These are phyloP conservation scores for Penicillium concentricum DNA, from an alignment of 2,329 filamentous ascomycete genomes.

Conservation along the genomic window DNA sequence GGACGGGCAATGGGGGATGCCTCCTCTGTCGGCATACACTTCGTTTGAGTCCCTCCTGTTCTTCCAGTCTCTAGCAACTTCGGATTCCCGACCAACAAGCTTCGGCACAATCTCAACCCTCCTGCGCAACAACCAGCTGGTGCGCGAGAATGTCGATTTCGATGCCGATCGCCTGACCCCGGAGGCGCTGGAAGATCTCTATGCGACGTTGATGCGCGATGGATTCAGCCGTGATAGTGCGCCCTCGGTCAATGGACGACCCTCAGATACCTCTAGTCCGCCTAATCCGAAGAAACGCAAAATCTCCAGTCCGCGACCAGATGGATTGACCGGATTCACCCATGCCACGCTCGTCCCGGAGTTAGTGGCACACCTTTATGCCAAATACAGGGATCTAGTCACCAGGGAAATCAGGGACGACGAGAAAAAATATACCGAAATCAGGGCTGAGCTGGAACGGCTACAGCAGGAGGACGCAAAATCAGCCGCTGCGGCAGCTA, in stretches of 20 bases:
- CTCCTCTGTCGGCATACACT: constrained; percentile 67
- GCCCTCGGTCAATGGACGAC: constrained; percentile 24
- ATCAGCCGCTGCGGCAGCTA: constrained; percentile 27
- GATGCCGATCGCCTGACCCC: constrained; percentile 72
- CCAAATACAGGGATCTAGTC: constrained; percentile 67
- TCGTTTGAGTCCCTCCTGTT: constrained; percentile 82
- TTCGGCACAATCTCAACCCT: constrained; percentile 73
- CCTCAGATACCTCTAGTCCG: constrained; percentile 26
- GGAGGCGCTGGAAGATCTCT: constrained; percentile 75
- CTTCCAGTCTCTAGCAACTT: constrained; percentile 72
- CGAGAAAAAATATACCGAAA: constrained; percentile 63
- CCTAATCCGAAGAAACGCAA: constrained; percentile 72
- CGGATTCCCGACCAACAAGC: constrained; percentile 63
- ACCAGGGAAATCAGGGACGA: constrained; percentile 71
- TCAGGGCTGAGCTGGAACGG: constrained; percentile 67
- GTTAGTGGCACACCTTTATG: constrained; percentile 72
- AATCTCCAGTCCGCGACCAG: constrained; percentile 62
- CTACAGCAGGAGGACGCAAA: constrained; percentile 63
- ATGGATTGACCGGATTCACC: constrained; percentile 63
- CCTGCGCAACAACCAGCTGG: constrained; percentile 69
- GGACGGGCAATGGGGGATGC: constrained; percentile 54
- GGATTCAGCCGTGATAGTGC: constrained; percentile 57
- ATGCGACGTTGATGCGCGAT: constrained; percentile 72
- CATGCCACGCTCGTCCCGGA: constrained; percentile 67
- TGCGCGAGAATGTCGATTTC: constrained; percentile 69